Evolutionary conservation across 495 filamentous ascomycete genomes (phyloP), one percentile per base, ranked within the genome.

Genomic region (Annulohypoxylon maeteangense): DNA sequence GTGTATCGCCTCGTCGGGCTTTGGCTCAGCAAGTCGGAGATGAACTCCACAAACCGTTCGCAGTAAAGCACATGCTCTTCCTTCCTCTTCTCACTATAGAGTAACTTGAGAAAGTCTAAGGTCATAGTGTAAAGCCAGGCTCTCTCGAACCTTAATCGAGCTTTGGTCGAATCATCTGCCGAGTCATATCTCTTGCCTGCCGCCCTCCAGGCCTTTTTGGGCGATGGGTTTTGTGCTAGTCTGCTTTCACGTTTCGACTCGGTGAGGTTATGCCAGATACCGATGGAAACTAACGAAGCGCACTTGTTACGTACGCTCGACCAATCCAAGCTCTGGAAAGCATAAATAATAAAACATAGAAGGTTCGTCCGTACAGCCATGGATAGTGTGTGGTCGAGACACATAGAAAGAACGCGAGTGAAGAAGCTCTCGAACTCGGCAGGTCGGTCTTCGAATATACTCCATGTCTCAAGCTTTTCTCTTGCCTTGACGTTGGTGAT

Each of bases 241-340:
- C 88, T 86, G 45, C 79, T 81, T 57, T 93, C 90, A 65, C 92
- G 85, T 42, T 88, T 87, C 29, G 85, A 81, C 45, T 89, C 86
- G 65, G 87, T 92, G 29, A 99, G 81, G 72, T 97, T 95, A 72
- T 97, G 92, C 95, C 95, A 98, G 72, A 96, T 92, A 1, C 92
- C 91, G 71, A 99, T 97, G 0, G 93, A 94, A 44, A 99, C 95
- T 40, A 99, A 83, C 10, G 95, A 92, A 44, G 94, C 96, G 80
- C 95, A 98, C 82, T 99, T 95, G 76, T 97, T 98, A 51, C 95
- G 87, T 29, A 98, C 91, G 54, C 97, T 85, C 20, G 85, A 86
- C 79, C 90, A 97, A 73, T 99, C 95, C 16, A 98, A 87, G 22
- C 94, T 97, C 80, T 97, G 94, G 78, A 97, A 98, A 58, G 95